Evolutionary conservation across 768 basidiomycete species (phyloP), one percentile per base, ranked within the genome.

Genomic region (Boletus speciosus): DNA sequence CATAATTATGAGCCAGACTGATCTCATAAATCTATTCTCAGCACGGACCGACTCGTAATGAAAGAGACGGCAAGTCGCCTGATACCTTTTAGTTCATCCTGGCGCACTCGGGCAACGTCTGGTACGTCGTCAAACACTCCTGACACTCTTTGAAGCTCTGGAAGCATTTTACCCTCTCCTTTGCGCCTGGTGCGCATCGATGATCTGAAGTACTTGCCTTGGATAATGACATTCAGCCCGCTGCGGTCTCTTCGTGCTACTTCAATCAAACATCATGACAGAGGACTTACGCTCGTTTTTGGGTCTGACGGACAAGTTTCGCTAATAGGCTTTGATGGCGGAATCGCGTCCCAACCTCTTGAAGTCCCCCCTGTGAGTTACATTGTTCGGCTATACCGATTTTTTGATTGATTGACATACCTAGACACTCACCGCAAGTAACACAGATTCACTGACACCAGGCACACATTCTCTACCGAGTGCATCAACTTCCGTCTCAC

Each of bases 111-210:
- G 2, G 34, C 23, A 46, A 34, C 54, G 45, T 60, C 55, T 31
- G 23, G 39, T 21, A 50, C 49, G 49, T 49, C 41, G 21, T 37
- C 31, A 6, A 14, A 37, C 53, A 31, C 40, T 46, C 41, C 47
- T 14, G 25, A 5, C 45, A 25, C 47, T 27, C 35, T 12, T 48
- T 27, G 15, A 48, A 27, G 36, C 23, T 37, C 35, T 37, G 36
- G 47, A 19, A 37, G 31, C 14, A 49, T 51, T 54, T 37, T 43
- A 11, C 49, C 25, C 34, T 25, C n/a, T 45, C 39, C 7, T 51
- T 49, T 64, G 67, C 65, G 67, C 67, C 67, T 48, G 67, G 67
- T 45, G 67, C 67, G 67, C 66, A 46, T 58, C 51, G 31, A 67
- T 69, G 62, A 62, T 61, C 44, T 58, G 31, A 52, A 42, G 34